Evolutionary conservation across 2,329 filamentous ascomycete species (phyloP).

Genomic region (Fusarium buharicum): DNA sequence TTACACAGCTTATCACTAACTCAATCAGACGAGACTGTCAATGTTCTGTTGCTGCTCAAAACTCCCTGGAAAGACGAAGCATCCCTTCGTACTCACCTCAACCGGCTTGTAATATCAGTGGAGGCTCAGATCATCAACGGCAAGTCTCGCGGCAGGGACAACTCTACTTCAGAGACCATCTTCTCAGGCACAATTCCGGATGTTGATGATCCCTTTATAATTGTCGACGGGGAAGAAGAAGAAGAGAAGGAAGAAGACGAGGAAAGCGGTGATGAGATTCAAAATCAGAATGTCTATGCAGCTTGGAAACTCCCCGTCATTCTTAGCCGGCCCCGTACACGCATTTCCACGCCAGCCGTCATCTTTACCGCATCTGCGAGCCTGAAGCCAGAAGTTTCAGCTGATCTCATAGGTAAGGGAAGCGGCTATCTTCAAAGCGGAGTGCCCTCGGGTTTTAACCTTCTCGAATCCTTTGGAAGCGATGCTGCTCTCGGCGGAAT

Average conservation of each 20-base stretch:
- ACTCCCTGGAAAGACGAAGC: conserved; percentile 69
- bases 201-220: conserved; percentile 61
- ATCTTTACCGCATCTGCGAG: conserved; percentile 72
- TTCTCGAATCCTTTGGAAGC: conserved; percentile 77
- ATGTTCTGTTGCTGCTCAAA: conserved; percentile 74
- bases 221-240: conserved; percentile 56
- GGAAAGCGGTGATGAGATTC: conserved; percentile 30
- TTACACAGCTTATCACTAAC: conserved; percentile 54
- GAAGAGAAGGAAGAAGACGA: conserved; percentile 48
- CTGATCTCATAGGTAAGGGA: conserved; percentile 46
- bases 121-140: conserved; percentile 74
- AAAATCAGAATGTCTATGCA: conserved; percentile 59
- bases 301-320: conserved; percentile 71
- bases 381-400: conserved; percentile 61
- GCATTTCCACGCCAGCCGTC: conserved; percentile 72
- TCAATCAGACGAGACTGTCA: conserved; percentile 75
- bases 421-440: conserved; percentile 77
- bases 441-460: conserved; percentile 75
- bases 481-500: conserved; percentile 72
- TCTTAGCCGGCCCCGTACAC: conserved; percentile 68
- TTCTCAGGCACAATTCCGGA: conserved; percentile 65
- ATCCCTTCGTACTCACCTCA: conserved; percentile 67
- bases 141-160: conserved; percentile 59
- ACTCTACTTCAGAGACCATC: conserved; percentile 66
- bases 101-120: conserved; percentile 71